Conservation (phyloP, 169 alveolate genomes). For the Cryptosporidium ubiquitum region DNA sequence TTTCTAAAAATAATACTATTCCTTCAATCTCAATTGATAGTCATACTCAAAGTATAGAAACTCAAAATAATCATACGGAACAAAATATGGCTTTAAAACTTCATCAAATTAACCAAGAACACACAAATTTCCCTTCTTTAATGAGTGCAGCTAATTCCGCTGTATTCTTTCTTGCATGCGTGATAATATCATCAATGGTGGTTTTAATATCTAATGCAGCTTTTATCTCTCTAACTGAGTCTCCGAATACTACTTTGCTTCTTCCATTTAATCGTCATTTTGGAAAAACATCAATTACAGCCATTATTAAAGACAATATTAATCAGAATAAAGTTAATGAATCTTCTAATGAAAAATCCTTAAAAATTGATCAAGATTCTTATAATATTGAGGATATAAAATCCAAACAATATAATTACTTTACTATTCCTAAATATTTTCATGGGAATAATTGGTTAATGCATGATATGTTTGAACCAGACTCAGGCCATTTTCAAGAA, state of each 20-base stretch:
- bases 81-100: not conserved
- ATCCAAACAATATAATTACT: not conserved
- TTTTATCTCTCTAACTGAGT: conserved; percentile 41
- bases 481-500: not conserved
- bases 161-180: conserved; percentile 20
- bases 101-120: not conserved
- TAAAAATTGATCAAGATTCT: not conserved
- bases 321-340: not conserved
- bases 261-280: conserved; percentile 1
- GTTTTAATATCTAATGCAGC: conserved; percentile 57
- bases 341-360: not conserved
- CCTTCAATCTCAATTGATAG: not conserved
- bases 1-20: too few species aligned
- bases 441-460: not conserved
- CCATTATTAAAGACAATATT: not conserved
- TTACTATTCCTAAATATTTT: not conserved
- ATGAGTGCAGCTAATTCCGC: conserved; percentile 52
- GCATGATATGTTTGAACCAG: not conserved
- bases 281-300: not conserved
- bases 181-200: conserved; percentile 49
- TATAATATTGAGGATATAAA: not conserved
- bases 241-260: conserved; percentile 31
- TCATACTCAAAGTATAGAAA: too few species aligned
- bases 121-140: conserved; percentile 12
- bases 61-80: not conserved